These are phyloP conservation scores for Rhodosporidiobolus odoratus DNA, from an alignment of 768 basidiomycete genomes.

Conservation along the genomic window DNA sequence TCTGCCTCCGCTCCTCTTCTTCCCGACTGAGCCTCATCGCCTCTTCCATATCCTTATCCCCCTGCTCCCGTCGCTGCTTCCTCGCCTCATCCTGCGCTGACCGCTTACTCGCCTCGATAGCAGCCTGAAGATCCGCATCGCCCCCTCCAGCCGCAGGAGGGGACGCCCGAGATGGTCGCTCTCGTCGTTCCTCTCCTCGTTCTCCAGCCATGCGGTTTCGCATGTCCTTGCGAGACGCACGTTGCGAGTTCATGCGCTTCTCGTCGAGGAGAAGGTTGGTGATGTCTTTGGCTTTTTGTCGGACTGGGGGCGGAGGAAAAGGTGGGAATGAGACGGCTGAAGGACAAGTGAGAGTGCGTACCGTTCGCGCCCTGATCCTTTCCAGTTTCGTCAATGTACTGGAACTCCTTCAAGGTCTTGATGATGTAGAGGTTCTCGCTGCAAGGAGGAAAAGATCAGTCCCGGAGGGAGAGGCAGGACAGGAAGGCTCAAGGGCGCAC, in stretches of 20 bases:
- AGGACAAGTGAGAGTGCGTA: conserved; percentile 2
- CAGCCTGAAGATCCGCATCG: conserved; percentile 76
- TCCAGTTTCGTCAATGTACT: conserved; percentile 86
- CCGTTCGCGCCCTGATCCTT: conserved; percentile 96
- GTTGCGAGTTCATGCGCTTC: conserved; percentile 73
- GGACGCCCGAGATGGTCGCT: conserved; percentile 14
- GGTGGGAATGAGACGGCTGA: neutral
- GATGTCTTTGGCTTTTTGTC: conserved; percentile 97
- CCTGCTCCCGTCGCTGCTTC: conserved; percentile 54
- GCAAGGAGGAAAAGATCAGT: neutral
- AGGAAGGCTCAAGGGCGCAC: conserved; percentile 2
- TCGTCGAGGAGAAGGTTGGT: conserved; percentile 87
- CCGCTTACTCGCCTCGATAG: conserved; percentile 85
- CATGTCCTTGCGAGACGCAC: conserved; percentile 79
- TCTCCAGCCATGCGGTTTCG: conserved; percentile 74
- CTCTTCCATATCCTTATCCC: conserved; percentile 71
- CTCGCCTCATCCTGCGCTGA: conserved; percentile 64
- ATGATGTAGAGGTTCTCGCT: conserved; percentile 93
- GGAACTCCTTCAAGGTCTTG: conserved; percentile 98
- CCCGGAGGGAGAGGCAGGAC: neutral
- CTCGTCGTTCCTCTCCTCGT: conserved; percentile 47
- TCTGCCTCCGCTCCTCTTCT: conserved; percentile 72
- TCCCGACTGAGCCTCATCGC: conserved; percentile 83
- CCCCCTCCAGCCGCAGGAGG: conserved; percentile 48
- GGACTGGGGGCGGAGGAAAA: conserved; percentile 51